A percentile compares a stretch with the other conserved stretches of the same genome.
These are phyloP conservation scores for Paraphaeosphaeria sporulosa DNA, from an alignment of 2,329 filamentous ascomycete species.

Conservation along the genomic window DNA sequence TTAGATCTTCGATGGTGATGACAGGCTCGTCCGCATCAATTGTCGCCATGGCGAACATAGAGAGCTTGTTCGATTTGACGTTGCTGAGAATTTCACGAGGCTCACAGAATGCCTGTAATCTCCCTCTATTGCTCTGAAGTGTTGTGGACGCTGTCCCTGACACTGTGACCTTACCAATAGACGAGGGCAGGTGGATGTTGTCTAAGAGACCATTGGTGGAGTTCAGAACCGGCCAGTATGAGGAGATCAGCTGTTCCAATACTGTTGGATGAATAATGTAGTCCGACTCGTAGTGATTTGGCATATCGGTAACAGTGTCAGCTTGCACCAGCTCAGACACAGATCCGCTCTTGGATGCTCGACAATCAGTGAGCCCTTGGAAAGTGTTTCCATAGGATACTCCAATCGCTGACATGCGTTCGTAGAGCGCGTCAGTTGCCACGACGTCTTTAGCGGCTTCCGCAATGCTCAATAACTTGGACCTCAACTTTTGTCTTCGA, in stretches of 20 bases:
- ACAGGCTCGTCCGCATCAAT: slow-evolving; percentile 22
- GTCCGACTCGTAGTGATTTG: slow-evolving; percentile 33
- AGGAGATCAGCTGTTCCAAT: slow-evolving; percentile 35
- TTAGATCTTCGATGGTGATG: slow-evolving; percentile 31
- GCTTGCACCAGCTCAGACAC: slow-evolving; percentile 27
- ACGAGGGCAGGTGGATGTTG: slow-evolving; percentile 32
- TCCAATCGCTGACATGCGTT: slow-evolving; percentile 55
- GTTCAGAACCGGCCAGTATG: slow-evolving; percentile 39
- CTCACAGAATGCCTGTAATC: slow-evolving; percentile 26
- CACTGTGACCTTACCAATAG: slow-evolving; percentile 32
- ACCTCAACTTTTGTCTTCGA: slow-evolving; percentile 27
- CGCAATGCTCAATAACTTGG: slow-evolving; percentile 21
- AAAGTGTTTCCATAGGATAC: slow-evolving; percentile 62
- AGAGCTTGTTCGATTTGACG: slow-evolving; percentile 26
- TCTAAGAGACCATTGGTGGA: slow-evolving; percentile 17
- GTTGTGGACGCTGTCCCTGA: slow-evolving; percentile 20
- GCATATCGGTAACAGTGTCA: slow-evolving; percentile 36
- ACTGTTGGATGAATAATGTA: slow-evolving; percentile 38
- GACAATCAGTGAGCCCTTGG: slow-evolving; percentile 59
- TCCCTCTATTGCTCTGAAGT: slow-evolving; percentile 12
- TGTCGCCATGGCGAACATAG: slow-evolving; percentile 28
- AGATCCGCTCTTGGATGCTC: slow-evolving; percentile 45
- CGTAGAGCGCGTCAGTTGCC: slow-evolving; percentile 51
- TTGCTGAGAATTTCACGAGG: slow-evolving; percentile 15
- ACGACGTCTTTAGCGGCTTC: slow-evolving; percentile 26